Conservation (phyloP, 2,329 filamentous ascomycete genomes). For the Alternaria rosae region DNA sequence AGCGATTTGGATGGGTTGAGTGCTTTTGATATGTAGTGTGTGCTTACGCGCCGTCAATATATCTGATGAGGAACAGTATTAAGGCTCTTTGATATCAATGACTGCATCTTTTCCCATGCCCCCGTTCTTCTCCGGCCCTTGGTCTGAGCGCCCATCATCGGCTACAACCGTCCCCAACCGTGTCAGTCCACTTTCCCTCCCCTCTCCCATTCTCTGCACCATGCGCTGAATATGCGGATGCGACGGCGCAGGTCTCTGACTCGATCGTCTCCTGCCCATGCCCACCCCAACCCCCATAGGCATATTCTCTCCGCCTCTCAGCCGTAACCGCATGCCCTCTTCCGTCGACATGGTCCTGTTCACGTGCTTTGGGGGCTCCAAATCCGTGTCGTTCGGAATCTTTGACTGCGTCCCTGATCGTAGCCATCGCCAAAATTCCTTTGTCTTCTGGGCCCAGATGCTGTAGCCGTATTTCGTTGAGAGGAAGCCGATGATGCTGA, state of each 20-base stretch:
- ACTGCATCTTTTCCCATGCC: slow-evolving; percentile 29
- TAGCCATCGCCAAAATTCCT: slow-evolving; percentile 38
- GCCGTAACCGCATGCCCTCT: slow-evolving; percentile 34
- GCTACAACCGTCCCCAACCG: slow-evolving; percentile 30
- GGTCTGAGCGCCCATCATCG: slow-evolving; percentile 1
- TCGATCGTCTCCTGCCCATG: slow-evolving; percentile 9
- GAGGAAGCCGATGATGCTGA: slow-evolving; percentile 55
- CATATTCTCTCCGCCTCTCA: background rate
- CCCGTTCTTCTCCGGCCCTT: slow-evolving; percentile 3
- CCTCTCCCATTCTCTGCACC: slow-evolving; percentile 39
- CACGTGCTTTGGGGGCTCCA: slow-evolving; percentile 14
- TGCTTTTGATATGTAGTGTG: slow-evolving; percentile 15
- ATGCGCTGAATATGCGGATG: slow-evolving; percentile 42
- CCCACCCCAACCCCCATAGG: background rate
- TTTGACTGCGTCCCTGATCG: slow-evolving; percentile 21
- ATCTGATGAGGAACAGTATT: background rate
- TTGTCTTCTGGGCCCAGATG: slow-evolving; percentile 46
- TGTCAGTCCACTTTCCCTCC: slow-evolving; percentile 33
- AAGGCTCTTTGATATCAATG: slow-evolving; percentile 26
- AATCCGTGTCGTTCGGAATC: slow-evolving; percentile 14
- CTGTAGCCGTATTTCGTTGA: slow-evolving; percentile 52
- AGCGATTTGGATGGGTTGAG: slow-evolving; percentile 42
- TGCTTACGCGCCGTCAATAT: background rate
- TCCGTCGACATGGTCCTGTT: slow-evolving; percentile 37
- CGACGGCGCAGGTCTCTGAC: slow-evolving; percentile 24